A percentile compares a stretch with the other conserved stretches of the same genome.
Evolutionary conservation across 805 yeast genomes (phyloP).

Genomic region (Scheffersomyces stipitis): DNA sequence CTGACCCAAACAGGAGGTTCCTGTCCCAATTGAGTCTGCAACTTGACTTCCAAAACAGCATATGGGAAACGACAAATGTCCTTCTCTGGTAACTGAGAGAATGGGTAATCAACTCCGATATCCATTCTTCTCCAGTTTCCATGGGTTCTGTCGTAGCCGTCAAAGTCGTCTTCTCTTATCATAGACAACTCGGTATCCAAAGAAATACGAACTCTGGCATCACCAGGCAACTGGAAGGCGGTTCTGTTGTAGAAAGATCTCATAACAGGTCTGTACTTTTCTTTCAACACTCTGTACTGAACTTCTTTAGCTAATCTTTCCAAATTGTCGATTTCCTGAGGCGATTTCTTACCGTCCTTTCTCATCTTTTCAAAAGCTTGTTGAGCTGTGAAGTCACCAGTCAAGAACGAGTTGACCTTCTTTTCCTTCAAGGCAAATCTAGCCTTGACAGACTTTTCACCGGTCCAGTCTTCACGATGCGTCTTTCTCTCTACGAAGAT

Average conservation of each 20-base stretch:
- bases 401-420: conserved; percentile 79
- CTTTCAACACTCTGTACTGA: conserved; percentile 84
- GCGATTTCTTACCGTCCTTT: conserved; percentile 85
- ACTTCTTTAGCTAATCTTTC: conserved; percentile 92
- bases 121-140: conserved; percentile 98
- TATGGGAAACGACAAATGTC: conserved; percentile 95
- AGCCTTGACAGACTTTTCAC: conserved; percentile 98
- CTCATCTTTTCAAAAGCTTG: conserved; percentile 92
- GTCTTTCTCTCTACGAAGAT: conserved; percentile 97
- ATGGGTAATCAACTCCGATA: conserved; percentile 97
- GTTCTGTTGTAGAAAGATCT: conserved; percentile 97
- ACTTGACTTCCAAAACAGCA: conserved; percentile 94
- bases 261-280: conserved; percentile 87
- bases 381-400: conserved; percentile 80
- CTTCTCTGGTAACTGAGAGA: conserved; percentile 74
- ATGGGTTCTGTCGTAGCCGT: conserved; percentile 85
- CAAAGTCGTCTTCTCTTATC: conserved; percentile 97
- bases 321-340: conserved; percentile 84
- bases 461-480: conserved; percentile 99
- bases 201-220: conserved; percentile 97
- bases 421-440: conserved; percentile 91
- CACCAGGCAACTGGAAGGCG: conserved; percentile 98
- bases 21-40: conserved; percentile 97
- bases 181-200: conserved; percentile 95
- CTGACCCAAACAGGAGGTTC: conserved; percentile 99